These are phyloP conservation scores for Blastocystis sp. DNA, from an alignment of 352 stramenopile species.

Conservation along the genomic window DNA sequence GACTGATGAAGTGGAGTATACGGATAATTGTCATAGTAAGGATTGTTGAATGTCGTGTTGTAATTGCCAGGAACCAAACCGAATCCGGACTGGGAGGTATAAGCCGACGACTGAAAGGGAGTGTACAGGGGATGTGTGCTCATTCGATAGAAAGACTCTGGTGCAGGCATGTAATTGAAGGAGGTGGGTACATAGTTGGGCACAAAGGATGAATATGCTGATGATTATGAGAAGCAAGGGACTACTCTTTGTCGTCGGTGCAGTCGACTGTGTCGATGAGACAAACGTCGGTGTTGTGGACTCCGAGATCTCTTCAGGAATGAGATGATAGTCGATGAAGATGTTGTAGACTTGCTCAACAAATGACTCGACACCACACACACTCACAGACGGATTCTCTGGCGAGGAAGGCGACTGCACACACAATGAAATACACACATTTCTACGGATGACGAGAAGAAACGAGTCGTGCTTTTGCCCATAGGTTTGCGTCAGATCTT, in stretches of 20 bases:
- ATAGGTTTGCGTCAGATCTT: conserved; percentile 5
- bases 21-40: conserved; percentile 9
- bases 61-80: neutral
- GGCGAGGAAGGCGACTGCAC: conserved; percentile 55
- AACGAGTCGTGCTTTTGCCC: neutral
- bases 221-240: neutral
- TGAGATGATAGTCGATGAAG: conserved; percentile 40
- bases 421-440: conserved; percentile 49
- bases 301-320: neutral
- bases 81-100: neutral
- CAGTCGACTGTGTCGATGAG: neutral
- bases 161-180: too few relatives aligned
- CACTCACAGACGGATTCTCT: conserved; percentile 30
- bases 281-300: neutral
- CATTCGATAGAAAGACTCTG: neutral
- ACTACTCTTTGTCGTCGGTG: neutral
- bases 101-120: neutral
- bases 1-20: neutral
- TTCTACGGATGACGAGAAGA: neutral
- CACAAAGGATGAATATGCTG: neutral
- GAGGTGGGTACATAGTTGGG: too few relatives aligned
- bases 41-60: conserved; percentile 39
- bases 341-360: conserved; percentile 50
- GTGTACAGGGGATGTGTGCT: conserved; percentile 12
- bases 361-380: conserved; percentile 21